Conservation (phyloP, 257 asterid genomes). For the Thymus mandschuricus region DNA sequence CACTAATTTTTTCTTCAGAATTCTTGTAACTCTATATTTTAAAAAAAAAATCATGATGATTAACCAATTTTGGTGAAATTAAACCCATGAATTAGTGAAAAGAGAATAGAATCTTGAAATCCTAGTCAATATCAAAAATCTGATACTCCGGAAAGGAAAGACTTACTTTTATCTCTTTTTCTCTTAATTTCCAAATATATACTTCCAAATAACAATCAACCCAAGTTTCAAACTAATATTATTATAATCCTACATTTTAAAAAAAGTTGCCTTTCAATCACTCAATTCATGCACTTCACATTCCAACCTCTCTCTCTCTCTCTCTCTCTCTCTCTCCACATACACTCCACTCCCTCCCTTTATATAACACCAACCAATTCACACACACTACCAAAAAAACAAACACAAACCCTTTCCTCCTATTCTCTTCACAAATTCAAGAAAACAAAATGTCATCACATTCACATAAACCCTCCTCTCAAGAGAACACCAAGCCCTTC, state of each 20-base stretch:
- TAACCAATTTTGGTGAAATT: constrained; percentile 7
- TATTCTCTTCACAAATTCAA: background rate
- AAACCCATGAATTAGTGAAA: constrained; percentile 13
- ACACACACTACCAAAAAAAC: constrained; percentile 23
- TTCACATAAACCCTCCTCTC: constrained; percentile 30
- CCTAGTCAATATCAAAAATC: constrained; percentile 51
- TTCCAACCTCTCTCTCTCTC: too few species aligned
- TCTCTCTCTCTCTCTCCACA: too few species aligned
- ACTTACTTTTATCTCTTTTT: constrained; percentile 17
- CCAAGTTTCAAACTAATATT: background rate
- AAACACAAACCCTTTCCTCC: background rate
- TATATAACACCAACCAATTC: constrained; percentile 40
- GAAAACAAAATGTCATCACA: constrained; percentile 42
- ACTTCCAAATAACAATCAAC: background rate
- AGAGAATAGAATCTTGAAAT: constrained; percentile 39
- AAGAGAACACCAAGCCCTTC: constrained; percentile 46
- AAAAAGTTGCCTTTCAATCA: constrained; percentile 22
- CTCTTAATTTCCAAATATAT: background rate
- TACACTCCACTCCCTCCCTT: constrained; percentile 37
- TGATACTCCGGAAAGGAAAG: constrained; percentile 45
- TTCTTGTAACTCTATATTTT: background rate
- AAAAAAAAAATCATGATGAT: background rate
- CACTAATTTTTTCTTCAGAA: background rate
- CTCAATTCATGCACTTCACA: constrained; percentile 11
- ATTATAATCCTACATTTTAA: background rate